A percentile compares a stretch with the other conserved stretches of the same genome.
phyloP scores from a whole-genome alignment of 768 basidiomycete species.

The Lactarius tabidus region DNA sequence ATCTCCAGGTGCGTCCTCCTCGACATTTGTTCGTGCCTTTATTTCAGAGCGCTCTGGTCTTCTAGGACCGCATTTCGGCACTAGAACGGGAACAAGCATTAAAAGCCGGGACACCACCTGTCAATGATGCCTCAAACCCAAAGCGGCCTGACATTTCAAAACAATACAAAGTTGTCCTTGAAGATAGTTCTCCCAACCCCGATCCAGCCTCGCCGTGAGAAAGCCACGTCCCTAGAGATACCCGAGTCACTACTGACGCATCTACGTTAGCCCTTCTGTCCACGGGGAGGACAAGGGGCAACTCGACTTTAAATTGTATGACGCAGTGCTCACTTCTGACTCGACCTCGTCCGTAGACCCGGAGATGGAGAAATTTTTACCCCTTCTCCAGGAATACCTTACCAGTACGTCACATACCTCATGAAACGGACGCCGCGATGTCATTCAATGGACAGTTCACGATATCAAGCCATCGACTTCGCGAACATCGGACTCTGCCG shows the following conservation, averaged over 20 bases:
- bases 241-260: neutral
- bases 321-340: conserved; percentile 45
- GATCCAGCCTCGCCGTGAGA: conserved; percentile 30
- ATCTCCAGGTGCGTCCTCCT: conserved; percentile 52
- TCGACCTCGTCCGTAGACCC: conserved; percentile 35
- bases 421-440: neutral
- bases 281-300: conserved; percentile 31
- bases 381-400: conserved; percentile 73
- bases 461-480: conserved; percentile 7
- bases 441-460: conserved; percentile 7
- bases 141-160: conserved; percentile 20
- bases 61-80: conserved; percentile 28
- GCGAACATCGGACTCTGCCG: conserved; percentile 10
- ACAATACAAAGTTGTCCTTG: conserved; percentile 23
- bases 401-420: conserved; percentile 39
- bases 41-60: neutral
- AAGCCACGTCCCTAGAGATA: neutral
- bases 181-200: neutral
- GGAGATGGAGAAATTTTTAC: conserved; percentile 75
- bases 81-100: conserved; percentile 27
- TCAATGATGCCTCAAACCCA: neutral
- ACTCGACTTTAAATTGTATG: conserved; percentile 62
- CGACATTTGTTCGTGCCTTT: neutral
- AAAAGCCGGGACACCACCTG: neutral
- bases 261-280: conserved; percentile 49